phyloP scores from a whole-genome alignment of 805 yeast genomes.

The Saccharomycopsis babjevae region DNA sequence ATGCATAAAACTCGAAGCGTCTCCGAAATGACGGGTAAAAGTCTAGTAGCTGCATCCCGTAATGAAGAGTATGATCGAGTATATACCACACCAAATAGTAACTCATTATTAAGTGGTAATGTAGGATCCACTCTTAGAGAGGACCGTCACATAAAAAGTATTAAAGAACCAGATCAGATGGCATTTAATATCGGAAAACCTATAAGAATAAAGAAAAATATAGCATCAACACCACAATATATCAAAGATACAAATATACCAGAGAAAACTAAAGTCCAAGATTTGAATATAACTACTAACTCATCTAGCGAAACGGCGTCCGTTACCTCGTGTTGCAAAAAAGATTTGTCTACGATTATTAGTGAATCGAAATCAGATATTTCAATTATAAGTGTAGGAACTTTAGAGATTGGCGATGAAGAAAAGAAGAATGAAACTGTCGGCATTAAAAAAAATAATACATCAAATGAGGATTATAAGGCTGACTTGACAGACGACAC shows the following conservation, averaged over 20 bases:
- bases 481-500: conserved; percentile 11
- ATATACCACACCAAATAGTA: background rate
- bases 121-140: background rate
- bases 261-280: background rate
- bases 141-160: background rate
- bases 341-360: background rate
- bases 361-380: background rate
- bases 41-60: background rate
- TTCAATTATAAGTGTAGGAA: background rate
- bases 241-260: background rate
- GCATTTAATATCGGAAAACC: background rate
- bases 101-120: background rate
- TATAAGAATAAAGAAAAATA: background rate
- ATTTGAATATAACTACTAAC: background rate
- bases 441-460: background rate
- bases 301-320: background rate
- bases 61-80: background rate
- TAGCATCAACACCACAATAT: background rate
- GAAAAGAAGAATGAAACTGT: background rate
- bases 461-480: background rate
- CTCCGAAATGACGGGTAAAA: conserved; percentile 2
- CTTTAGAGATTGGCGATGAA: background rate
- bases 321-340: background rate
- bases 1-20: background rate
- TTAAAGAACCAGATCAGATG: background rate